These are phyloP conservation scores for Xylaria telfairii DNA, from an alignment of 495 filamentous ascomycete species.

Conservation along the genomic window DNA sequence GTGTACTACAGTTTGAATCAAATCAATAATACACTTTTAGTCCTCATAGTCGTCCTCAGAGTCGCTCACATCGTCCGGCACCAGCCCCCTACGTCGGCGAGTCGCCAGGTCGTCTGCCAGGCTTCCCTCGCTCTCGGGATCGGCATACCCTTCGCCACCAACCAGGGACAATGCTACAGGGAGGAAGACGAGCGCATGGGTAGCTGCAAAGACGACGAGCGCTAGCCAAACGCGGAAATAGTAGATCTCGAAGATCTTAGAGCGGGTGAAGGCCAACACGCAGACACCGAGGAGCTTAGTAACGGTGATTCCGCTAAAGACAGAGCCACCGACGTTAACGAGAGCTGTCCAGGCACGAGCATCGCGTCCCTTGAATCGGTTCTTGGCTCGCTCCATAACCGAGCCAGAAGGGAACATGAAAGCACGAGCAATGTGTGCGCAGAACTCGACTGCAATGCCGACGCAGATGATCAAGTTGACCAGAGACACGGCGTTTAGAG, in stretches of 20 bases:
- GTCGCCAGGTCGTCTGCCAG: conserved; percentile 79
- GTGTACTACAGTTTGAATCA: conserved; percentile 1
- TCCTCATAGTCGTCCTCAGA: conserved; percentile 47
- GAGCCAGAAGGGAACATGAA: conserved; percentile 87
- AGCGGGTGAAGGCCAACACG: conserved; percentile 91
- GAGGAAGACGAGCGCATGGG: conserved; percentile 88
- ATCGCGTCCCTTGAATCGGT: conserved; percentile 74
- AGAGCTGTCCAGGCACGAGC: conserved; percentile 89
- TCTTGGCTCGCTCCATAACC: conserved; percentile 76
- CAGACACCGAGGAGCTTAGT: conserved; percentile 93
- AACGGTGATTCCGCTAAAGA: conserved; percentile 94
- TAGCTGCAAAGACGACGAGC: conserved; percentile 85
- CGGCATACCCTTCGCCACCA: conserved; percentile 87
- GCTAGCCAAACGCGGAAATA: conserved; percentile 97
- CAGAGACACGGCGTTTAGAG: conserved; percentile 94
- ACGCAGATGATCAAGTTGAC: conserved; percentile 97
- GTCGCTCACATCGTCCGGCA: conserved; percentile 49
- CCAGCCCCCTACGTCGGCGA: conserved; percentile 51
- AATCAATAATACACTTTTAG: conserved; percentile 12
- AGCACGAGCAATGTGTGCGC: conserved; percentile 93
- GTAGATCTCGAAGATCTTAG: conserved; percentile 99
- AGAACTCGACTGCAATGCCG: conserved; percentile 95
- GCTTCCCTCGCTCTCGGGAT: conserved; percentile 82
- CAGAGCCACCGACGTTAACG: conserved; percentile 89
- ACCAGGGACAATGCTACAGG: conserved; percentile 87